Evolutionary conservation across 495 filamentous ascomycete genomes (phyloP).

Genomic region (Barbatosphaeria neglecta): DNA sequence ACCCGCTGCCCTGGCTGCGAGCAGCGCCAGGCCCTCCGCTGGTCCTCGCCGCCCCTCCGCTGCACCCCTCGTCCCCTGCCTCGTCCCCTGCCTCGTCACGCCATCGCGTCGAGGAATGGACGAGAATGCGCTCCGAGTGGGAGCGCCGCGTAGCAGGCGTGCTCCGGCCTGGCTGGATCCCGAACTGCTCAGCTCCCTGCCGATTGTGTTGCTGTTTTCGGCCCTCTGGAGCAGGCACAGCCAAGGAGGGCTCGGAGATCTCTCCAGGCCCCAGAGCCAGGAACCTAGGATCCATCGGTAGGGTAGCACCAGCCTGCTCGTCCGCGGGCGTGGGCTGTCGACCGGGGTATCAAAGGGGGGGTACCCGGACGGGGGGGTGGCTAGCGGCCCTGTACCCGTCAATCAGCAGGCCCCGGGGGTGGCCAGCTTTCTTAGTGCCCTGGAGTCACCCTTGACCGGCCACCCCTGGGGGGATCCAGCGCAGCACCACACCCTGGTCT

Average conservation of each 20-base stretch:
- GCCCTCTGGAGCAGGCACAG: not conserved
- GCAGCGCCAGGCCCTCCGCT: not conserved
- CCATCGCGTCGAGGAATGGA: not conserved
- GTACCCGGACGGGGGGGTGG: not conserved
- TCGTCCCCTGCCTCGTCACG: not conserved
- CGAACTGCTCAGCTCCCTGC: not conserved
- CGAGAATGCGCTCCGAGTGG: no score
- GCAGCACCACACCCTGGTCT: not conserved
- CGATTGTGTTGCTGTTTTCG: not conserved
- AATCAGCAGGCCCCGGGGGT: not conserved
- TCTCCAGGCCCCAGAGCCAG: not conserved
- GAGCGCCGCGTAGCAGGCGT: no score
- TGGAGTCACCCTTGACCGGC: not conserved
- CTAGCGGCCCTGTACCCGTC: not conserved
- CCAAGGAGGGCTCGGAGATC: not conserved
- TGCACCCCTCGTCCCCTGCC: not conserved
- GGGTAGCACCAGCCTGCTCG: not conserved
- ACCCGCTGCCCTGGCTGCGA: conserved; percentile 1
- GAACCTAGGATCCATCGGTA: not conserved
- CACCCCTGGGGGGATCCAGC: not conserved
- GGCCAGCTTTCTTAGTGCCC: not conserved
- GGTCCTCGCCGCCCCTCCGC: no score
- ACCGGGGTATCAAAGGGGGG: not conserved
- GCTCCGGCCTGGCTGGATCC: no score
- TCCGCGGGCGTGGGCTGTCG: not conserved